Base-by-base conservation (phyloP, 805 yeast species). In the Scheffersomyces stipitis region DNA sequence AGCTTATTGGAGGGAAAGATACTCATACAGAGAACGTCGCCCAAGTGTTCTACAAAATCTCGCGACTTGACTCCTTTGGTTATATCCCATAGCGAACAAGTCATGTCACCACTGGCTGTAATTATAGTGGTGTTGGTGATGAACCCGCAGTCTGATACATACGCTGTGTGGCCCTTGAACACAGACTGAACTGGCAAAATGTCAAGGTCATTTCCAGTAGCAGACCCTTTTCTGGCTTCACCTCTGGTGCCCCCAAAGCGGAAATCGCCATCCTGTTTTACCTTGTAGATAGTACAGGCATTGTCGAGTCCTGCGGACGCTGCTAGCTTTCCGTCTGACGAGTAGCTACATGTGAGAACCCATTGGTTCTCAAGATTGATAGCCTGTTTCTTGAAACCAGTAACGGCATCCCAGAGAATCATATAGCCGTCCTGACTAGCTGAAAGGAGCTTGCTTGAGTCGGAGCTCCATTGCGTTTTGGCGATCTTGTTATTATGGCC, bases 271-370 rank as follows among this genome's bases (percentile, higher is more conserved):
- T 41, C 38, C 9, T 18, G 38, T 18, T 28, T 48, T 31, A 64
- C 44, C 31, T 76, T 69, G 57, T 86, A 86, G 5, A 89, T 66
- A 1, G 91, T 79, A 51, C 95, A 82, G 18, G 76, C 73, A 54
- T 89, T 89, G 42, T 85, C 90, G 42, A 89, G 67, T 0, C 96
- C 96, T 0, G 86, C 96, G 42, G 83, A 75, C 0, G 95, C 96
- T 4, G 83, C 81, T 8, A 81, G 55, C 30, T 69, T 64, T 0
- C 84, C 81, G 35, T 76, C 72, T 1, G 89, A 87, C 1, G 90
- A 76, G 18, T 78, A 73, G 3, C 83, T 88, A 65, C 95, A 83
- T 5, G 85, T 65, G 34, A 86, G 70, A 1, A 86, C 89, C 86
- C 93, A 88, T 30, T 80, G 83, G 31, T 84, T 84, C 32, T 82